A percentile compares a stretch with the other conserved stretches of the same genome.
Evolutionary conservation across 1,139 yeast genomes (phyloP).

Genomic region (Trichomonascaceae sp.): DNA sequence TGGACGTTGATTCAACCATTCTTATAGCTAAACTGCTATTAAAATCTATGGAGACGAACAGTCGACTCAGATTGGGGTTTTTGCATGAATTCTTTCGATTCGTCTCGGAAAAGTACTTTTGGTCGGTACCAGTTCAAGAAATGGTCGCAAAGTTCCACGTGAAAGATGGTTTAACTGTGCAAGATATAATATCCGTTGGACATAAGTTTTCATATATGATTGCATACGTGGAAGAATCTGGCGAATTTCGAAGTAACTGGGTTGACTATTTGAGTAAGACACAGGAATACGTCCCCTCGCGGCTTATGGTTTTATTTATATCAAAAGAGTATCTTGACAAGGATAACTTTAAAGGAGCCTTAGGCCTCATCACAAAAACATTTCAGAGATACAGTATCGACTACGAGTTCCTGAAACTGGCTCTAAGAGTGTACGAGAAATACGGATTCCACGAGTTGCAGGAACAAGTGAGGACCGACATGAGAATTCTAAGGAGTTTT

Average conservation of each 20-base stretch:
- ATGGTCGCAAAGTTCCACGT: neutral
- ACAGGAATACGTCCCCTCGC: neutral
- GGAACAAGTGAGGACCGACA: constrained; percentile 1
- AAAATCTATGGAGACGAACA: neutral
- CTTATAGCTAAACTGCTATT: neutral
- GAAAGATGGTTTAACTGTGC: neutral
- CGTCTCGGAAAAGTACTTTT: neutral
- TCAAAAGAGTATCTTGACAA: neutral
- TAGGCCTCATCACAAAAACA: neutral
- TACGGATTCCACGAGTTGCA: neutral
- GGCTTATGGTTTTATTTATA: neutral
- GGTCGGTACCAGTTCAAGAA: neutral
- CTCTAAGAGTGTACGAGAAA: neutral
- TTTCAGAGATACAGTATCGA: neutral
- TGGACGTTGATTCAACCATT: neutral
- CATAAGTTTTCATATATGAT: neutral
- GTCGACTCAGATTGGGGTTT: neutral
- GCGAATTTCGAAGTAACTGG: neutral
- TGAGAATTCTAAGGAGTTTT: neutral
- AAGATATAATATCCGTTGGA: neutral
- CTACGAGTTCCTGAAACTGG: neutral
- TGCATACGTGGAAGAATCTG: neutral
- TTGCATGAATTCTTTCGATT: neutral
- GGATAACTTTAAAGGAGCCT: neutral
- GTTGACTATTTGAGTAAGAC: neutral